Base-by-base conservation (phyloP, 148 eudicot genomes). In the Camellia granthamiana region DNA sequence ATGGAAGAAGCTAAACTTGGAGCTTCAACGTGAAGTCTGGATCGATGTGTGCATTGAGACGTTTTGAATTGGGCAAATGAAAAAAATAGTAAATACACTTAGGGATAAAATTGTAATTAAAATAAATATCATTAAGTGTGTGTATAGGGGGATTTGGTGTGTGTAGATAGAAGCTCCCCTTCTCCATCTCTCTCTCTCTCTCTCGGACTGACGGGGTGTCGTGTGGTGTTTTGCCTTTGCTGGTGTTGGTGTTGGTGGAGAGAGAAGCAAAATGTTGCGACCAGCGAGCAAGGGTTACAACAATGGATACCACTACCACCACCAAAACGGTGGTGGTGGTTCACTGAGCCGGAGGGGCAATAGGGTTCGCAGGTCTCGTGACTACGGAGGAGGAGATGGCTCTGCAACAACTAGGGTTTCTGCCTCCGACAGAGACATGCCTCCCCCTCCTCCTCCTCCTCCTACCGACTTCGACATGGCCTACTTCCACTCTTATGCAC, bases 381-480 rank as follows among this genome's bases (percentile, higher is more conserved):
- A 52, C 70, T 73, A 16, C 42, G 69, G 83, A 30, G 38, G 83
- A 30, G 38, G 38, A 19, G 81, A 70, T 64, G 77, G 75, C 68
- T 66, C 21, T 47, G 44, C 82, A 18, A 42, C 81, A 30, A 30
- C 77, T 84, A 83, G 84, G 84, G 82, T 78, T 63, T 55, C 76
- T 43, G 70, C 49, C 72, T 78, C 81, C n/a, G 82, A 71, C 1
- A 46, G 72, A 52, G 80, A 72, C 41, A 66, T 7, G 52, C 52
- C 44, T 19, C 23, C 60, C 70, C 79, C n/a, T 23, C 76, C 78
- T 5, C 66, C 89, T 44, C 87, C 87, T 69, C 95, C 97, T 5
- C 89, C 95, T 71, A 96, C 99, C n/a, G 94, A 93, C 67, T 96
- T 91, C 62, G 99, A 96, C 75, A 85, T 85, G 78, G 99, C 99